Percentiles rank a stretch among this genome's conserved stretches.
Conservation (phyloP, 75 land plant genomes). For the Cryptomeria japonica region DNA sequence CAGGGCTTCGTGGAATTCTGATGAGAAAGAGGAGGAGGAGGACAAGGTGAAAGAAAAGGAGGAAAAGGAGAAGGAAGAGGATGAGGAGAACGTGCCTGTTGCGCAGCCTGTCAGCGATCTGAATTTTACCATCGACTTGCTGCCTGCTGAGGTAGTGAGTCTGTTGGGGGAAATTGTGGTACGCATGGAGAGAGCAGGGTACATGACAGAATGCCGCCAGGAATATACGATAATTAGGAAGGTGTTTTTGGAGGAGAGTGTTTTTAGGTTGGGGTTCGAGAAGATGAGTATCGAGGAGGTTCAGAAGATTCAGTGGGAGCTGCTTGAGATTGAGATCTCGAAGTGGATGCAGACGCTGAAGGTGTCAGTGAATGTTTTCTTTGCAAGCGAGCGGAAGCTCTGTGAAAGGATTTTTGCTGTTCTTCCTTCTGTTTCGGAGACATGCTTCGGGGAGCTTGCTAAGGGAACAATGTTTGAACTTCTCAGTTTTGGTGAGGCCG, state of each 20-base stretch:
- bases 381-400: constrained; percentile 78
- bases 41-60: constrained; percentile 8
- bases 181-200: constrained; percentile 69
- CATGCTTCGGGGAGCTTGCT: constrained; percentile 64
- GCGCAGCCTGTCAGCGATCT: constrained; percentile 52
- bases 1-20: constrained; percentile 5
- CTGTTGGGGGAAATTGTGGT: constrained; percentile 58
- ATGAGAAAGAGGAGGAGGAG: constrained; percentile 23
- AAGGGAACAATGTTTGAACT: constrained; percentile 50
- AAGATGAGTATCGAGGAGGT: constrained; percentile 54
- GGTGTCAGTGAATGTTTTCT: constrained; percentile 52
- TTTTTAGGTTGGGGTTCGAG: constrained; percentile 61
- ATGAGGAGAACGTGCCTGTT: constrained; percentile 36
- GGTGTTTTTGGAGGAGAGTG: constrained; percentile 68
- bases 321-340: constrained; percentile 62
- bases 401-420: constrained; percentile 63
- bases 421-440: constrained; percentile 33
- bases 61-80: constrained; percentile 12
- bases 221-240: constrained; percentile 47
- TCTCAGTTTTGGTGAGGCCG: constrained; percentile 69
- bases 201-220: constrained; percentile 52
- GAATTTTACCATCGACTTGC: constrained; percentile 56
- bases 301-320: constrained; percentile 47
- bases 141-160: constrained; percentile 48
- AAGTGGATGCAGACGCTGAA: constrained; percentile 59